Base-by-base conservation (phyloP, 2,329 filamentous ascomycete genomes). In the Epichloe sp. region DNA sequence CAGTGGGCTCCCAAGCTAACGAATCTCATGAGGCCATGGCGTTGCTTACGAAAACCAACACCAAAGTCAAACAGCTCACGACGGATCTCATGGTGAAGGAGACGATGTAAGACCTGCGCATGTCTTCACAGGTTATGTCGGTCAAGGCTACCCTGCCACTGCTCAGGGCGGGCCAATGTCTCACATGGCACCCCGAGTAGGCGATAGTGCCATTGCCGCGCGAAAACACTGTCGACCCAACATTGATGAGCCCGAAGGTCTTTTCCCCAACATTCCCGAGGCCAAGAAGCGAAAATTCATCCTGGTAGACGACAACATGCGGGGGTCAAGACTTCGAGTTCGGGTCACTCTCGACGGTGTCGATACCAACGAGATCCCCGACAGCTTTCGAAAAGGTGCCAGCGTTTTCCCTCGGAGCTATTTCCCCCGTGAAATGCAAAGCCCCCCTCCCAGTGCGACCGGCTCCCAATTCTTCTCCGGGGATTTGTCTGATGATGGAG, bases 241-340 rank as follows among this genome's bases (percentile, higher is more conserved):
- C 53, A 72, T 76, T 55, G 74, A 83, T 60, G 77, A 79, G 54
- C 71, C 84, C 49, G 78, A 82, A 15, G 81, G 82, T 47, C 79
- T 96, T 44, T 96, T 96, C 66, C 88, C 88, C 47, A 85, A 93
- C 57, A 78, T 95, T 49, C 89, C 90, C 1, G 88, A 93, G 61
- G 83, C 85, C 49, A 95, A 95, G 71, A 88, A 88, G 62, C 85
- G 91, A 64, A 97, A 96, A 68, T 97, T 97, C 68, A 95, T 97
- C 59, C 79, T 97, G 10, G 89, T 97, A 31, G 90, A 96, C 58
- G 91, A 97, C 65, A 83, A 81, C 49, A 85, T 89, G 55, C 84
- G 88, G 37, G 37, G 85, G 49, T 84, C 81, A 48, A 80, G 89
- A 42, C 83, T 96, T 2, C 83, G 91, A 15, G 90, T 97, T 44